Conservation (phyloP, 2,329 filamentous ascomycete species). For the Apiospora rasikravindrae region DNA sequence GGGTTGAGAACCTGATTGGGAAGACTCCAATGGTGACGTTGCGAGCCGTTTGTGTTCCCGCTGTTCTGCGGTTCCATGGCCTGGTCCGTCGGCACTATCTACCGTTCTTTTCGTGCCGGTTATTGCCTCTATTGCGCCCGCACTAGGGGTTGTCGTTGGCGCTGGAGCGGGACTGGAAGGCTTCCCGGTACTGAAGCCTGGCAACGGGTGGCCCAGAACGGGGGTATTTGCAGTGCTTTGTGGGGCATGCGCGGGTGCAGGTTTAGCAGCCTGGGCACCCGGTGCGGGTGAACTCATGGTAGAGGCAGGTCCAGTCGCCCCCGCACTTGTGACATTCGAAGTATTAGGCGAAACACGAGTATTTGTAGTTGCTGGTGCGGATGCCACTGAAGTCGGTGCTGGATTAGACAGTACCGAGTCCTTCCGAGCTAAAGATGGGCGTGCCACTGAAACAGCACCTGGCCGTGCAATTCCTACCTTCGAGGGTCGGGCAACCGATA, state of each 20-base stretch:
- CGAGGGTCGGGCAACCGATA: constrained; percentile 23
- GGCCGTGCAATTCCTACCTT: constrained; percentile 22
- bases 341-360: neutral
- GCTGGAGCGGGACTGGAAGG: constrained; percentile 25
- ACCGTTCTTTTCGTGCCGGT: constrained; percentile 31
- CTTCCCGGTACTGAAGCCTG: neutral
- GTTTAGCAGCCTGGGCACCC: neutral
- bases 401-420: constrained; percentile 2
- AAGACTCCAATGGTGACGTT: neutral
- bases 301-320: neutral
- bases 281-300: neutral
- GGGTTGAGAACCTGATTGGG: neutral
- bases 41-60: constrained; percentile 11
- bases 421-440: constrained; percentile 19
- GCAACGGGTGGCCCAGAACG: neutral
- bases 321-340: neutral
- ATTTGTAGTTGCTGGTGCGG: neutral
- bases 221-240: neutral
- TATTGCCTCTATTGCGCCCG: constrained; percentile 37
- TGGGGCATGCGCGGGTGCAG: neutral
- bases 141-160: constrained; percentile 36
- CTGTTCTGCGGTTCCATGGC: constrained; percentile 2
- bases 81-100: constrained; percentile 22
- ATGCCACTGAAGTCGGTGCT: neutral
- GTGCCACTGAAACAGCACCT: constrained; percentile 23